These are phyloP conservation scores for Bruguiera hainesii DNA, from an alignment of 441 rosid species.

Conservation along the genomic window DNA sequence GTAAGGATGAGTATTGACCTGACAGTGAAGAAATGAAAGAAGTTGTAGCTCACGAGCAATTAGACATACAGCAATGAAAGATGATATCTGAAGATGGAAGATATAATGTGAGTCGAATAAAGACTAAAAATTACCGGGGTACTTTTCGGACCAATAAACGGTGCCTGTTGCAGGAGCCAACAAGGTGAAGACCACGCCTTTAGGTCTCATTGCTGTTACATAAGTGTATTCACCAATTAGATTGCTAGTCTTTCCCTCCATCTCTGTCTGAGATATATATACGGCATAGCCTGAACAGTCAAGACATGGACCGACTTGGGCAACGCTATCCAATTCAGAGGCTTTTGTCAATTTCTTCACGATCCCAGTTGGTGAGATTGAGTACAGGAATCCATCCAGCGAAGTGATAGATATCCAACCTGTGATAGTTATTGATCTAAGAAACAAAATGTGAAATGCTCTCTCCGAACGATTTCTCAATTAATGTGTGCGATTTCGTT, in stretches of 20 bases:
- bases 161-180: conserved; percentile 68
- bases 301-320: conserved; percentile 55
- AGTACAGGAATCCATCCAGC: conserved; percentile 74
- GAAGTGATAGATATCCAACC: conserved; percentile 88
- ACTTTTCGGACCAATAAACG: conserved; percentile 64
- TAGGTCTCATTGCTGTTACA: conserved; percentile 62
- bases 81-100: conserved; percentile 1
- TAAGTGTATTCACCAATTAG: conserved; percentile 34
- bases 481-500: not conserved
- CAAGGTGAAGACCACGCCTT: conserved; percentile 51
- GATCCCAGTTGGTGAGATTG: conserved; percentile 62
- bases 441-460: not conserved
- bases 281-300: conserved; percentile 80
- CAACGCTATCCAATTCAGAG: conserved; percentile 36
- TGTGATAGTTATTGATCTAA: conserved; percentile 16
- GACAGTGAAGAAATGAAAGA: conserved; percentile 19
- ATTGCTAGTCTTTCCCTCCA: conserved; percentile 48
- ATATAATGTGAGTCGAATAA: not conserved
- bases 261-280: conserved; percentile 63
- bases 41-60: not conserved
- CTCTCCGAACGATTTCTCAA: not conserved
- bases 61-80: not conserved
- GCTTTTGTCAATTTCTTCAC: conserved; percentile 47
- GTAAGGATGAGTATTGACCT: conserved; percentile 41
- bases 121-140: conserved; percentile 48